These are phyloP conservation scores for Jasminum sambac DNA, from an alignment of 257 asterid species.

Conservation along the genomic window DNA sequence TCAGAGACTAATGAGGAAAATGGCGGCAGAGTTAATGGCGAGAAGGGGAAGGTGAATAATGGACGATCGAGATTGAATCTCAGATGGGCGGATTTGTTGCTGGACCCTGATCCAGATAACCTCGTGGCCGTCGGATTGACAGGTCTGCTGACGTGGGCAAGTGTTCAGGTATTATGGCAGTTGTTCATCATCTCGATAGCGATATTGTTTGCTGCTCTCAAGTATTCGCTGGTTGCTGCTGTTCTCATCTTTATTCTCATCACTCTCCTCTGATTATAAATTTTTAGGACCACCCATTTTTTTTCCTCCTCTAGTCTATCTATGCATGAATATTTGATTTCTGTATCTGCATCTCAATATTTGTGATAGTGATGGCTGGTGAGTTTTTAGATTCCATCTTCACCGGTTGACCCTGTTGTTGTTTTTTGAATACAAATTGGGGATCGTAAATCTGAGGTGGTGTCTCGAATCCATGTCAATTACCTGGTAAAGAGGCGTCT, in stretches of 20 bases:
- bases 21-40: conserved; percentile 21
- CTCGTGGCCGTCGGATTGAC: conserved; percentile 90
- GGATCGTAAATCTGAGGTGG: too few relatives aligned
- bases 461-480: too few relatives aligned
- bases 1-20: conserved; percentile 21
- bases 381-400: too few relatives aligned
- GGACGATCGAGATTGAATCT: conserved; percentile 61
- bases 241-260: conserved; percentile 76
- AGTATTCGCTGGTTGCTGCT: conserved; percentile 83
- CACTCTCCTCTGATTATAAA: conserved; percentile 57
- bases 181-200: conserved; percentile 65
- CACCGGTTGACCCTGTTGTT: too few relatives aligned
- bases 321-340: too few relatives aligned
- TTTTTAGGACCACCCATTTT: too few relatives aligned
- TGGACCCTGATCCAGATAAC: conserved; percentile 92
- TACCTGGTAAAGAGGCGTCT: too few relatives aligned
- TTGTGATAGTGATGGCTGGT: too few relatives aligned
- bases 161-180: conserved; percentile 93
- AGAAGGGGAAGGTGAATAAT: conserved; percentile 34
- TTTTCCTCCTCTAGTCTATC: neutral
- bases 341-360: too few relatives aligned
- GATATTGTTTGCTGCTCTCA: conserved; percentile 77
- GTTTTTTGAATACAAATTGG: too few relatives aligned
- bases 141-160: conserved; percentile 93
- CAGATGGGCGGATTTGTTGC: conserved; percentile 64